Conservation (phyloP, 371 early-diverging fungal genomes). For the Apophysomyces trapeziformis region DNA sequence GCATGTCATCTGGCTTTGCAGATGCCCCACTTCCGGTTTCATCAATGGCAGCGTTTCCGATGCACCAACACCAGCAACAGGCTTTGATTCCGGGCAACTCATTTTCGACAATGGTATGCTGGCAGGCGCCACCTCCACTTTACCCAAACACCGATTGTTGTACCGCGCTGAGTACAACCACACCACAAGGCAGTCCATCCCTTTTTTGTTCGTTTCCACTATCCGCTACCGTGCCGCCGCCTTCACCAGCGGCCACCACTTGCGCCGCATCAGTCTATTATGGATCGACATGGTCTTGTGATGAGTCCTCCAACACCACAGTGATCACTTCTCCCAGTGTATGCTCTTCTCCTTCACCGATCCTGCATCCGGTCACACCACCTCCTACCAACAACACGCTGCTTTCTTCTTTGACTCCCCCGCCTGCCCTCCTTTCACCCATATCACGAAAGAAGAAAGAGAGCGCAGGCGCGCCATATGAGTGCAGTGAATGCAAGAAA, state of each 20-base stretch:
- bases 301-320: neutral
- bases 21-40: neutral
- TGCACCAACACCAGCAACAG: conserved; percentile 1
- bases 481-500: conserved; percentile 55
- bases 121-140: neutral
- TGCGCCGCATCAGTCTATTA: neutral
- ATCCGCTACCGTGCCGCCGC: neutral
- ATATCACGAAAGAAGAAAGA: neutral
- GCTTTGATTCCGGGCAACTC: neutral
- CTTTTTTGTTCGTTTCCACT: neutral
- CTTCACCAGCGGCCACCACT: neutral
- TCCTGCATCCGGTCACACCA: neutral
- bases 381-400: neutral
- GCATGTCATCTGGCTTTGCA: neutral
- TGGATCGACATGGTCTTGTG: conserved; percentile 1
- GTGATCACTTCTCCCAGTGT: neutral
- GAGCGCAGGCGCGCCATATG: neutral
- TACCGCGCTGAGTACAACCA: neutral
- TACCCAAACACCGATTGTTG: neutral
- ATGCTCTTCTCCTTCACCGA: neutral
- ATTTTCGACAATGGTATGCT: neutral
- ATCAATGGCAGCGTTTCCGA: neutral
- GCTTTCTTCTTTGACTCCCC: neutral
- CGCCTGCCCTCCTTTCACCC: neutral
- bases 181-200: neutral